These are phyloP conservation scores for Diplodia mutila DNA, from an alignment of 2,329 filamentous ascomycete genomes.

Conservation along the genomic window DNA sequence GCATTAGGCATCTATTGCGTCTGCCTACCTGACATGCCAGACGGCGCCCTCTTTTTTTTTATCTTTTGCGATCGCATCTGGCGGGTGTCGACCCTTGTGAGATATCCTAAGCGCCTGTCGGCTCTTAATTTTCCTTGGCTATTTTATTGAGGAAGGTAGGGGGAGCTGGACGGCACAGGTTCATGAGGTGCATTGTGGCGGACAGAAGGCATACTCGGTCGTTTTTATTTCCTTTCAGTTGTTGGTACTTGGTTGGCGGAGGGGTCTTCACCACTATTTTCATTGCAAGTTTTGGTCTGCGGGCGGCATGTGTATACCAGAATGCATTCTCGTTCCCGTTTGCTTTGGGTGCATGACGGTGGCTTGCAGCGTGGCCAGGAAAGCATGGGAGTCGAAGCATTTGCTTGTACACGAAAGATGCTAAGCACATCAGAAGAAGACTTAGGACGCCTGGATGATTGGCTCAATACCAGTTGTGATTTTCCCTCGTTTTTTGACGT, in stretches of 20 bases:
- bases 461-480: no score
- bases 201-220: not conserved
- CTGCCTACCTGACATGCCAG: not conserved
- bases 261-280: not conserved
- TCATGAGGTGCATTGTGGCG: not conserved
- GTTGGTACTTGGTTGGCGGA: not conserved
- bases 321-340: conserved; percentile 12
- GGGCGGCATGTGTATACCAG: conserved; percentile 22
- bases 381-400: no score
- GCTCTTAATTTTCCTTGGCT: conserved; percentile 1
- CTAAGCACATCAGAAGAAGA: no score
- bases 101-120: conserved; percentile 2
- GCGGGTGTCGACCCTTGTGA: not conserved
- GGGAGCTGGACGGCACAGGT: conserved; percentile 1
- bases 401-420: no score
- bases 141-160: not conserved
- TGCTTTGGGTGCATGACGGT: no score
- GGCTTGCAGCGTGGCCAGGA: no score
- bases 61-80: not conserved
- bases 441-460: no score
- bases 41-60: conserved; percentile 1
- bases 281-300: not conserved
- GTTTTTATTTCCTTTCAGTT: not conserved
- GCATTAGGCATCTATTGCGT: not conserved
- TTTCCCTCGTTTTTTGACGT: no score